Conservation (phyloP, 805 yeast genomes). For the Suhomyces sp. region DNA sequence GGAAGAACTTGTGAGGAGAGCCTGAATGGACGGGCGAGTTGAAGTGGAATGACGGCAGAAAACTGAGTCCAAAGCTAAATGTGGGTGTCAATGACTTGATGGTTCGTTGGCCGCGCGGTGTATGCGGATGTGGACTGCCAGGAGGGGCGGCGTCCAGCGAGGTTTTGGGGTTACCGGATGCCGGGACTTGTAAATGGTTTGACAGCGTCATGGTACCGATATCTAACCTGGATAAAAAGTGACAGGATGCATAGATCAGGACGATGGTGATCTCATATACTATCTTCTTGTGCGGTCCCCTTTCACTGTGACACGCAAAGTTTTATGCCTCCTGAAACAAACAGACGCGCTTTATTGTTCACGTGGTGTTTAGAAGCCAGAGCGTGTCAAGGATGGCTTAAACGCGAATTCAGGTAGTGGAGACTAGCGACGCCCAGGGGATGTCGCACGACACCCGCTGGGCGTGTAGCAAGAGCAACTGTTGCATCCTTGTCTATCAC, state of each 20-base stretch:
- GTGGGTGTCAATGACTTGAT: slow-evolving; percentile 24
- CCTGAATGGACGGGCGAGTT: slow-evolving; percentile 32
- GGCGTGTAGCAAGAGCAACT: not conserved
- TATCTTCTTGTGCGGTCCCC: not conserved
- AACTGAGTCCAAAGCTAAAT: slow-evolving; percentile 37
- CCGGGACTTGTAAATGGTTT: slow-evolving; percentile 3
- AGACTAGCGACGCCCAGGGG: not conserved
- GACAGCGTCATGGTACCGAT: slow-evolving; percentile 2
- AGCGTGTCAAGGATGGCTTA: not conserved
- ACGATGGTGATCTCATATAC: not conserved
- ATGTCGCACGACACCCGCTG: not conserved
- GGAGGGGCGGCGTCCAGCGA: not conserved
- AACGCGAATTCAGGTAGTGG: not conserved
- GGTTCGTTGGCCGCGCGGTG: slow-evolving; percentile 4
- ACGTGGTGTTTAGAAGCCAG: not conserved
- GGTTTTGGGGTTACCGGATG: not conserved
- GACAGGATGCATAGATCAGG: not conserved
- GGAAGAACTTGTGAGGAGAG: slow-evolving; percentile 34
- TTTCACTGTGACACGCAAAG: slow-evolving; percentile 1
- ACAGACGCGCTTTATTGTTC: slow-evolving; percentile 5
- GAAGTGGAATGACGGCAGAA: slow-evolving; percentile 44
- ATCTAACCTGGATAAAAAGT: not conserved
- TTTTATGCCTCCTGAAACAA: slow-evolving; percentile 5
- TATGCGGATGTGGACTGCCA: slow-evolving; percentile 2
- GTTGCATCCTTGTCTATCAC: too few relatives aligned